Evolutionary conservation across 2,329 filamentous ascomycete genomes (phyloP).

Genomic region (Penicillium palitans): DNA sequence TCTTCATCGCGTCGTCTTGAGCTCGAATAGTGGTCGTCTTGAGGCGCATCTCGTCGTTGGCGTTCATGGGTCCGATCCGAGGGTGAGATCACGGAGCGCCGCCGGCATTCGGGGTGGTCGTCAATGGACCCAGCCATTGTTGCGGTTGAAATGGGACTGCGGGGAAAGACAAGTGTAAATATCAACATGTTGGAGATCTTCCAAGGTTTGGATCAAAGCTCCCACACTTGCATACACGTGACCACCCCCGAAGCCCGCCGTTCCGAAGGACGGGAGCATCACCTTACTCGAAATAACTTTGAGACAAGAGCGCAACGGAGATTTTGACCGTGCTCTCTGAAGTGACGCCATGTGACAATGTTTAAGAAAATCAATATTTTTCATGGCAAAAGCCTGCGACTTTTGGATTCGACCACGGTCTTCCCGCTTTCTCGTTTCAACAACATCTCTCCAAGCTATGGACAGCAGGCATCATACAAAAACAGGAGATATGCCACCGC

Average conservation of each 20-base stretch:
- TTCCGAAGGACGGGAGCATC: not conserved
- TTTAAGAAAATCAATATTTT: constrained; percentile 49
- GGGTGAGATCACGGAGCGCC: constrained; percentile 25
- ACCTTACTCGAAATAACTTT: not conserved
- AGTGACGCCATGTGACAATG: constrained; percentile 43
- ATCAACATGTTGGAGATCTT: not conserved
- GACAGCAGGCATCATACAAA: constrained; percentile 14
- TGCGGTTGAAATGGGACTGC: not conserved
- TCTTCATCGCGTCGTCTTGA: constrained; percentile 29
- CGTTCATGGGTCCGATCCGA: constrained; percentile 24
- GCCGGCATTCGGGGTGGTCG: constrained; percentile 21
- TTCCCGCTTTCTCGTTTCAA: constrained; percentile 28
- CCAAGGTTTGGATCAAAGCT: not conserved
- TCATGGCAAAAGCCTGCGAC: constrained; percentile 40
- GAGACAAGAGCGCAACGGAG: constrained; percentile 13
- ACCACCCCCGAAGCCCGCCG: constrained; percentile 6
- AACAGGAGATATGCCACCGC: constrained; percentile 37
- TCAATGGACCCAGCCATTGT: constrained; percentile 32
- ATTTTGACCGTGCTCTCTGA: constrained; percentile 17
- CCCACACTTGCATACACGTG: constrained; percentile 15
- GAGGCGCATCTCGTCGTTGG: constrained; percentile 23
- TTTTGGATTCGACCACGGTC: constrained; percentile 28
- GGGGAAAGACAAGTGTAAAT: not conserved
- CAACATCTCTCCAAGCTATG: constrained; percentile 21
- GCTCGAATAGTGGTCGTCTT: constrained; percentile 26